Evolutionary conservation across 768 basidiomycete species (phyloP), one percentile per base, ranked within the genome.

Genomic region (Fomitopsis pulvina): DNA sequence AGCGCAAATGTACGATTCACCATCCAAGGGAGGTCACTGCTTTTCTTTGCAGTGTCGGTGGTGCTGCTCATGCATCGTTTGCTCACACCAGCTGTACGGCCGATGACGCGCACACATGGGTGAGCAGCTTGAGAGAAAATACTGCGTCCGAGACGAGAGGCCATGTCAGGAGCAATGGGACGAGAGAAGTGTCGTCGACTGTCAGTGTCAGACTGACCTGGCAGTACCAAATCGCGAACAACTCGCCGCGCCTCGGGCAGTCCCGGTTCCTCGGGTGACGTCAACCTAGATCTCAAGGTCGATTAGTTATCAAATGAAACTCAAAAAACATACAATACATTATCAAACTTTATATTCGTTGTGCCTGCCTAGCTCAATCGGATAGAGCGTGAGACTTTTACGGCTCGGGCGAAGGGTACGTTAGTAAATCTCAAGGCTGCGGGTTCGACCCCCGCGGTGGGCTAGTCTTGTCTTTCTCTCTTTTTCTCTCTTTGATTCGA

Each of bases 361-460:
- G n/a, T n/a, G 76, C 76, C 76, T 71, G 76, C 76, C 75, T 79
- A 78, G 77, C 76, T 78, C 76, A 78, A 79, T 78, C 76, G 76
- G 76, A 78, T 78, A 78, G 77, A 78, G 76, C 76, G 76, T 77
- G 76, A 78, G 76, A 77, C 76, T 77, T 74, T 77, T 78, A 78
- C 49, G 57, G 47, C 37, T 32, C 20, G 8, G 16, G 41, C 12
- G 41, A 39, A 29, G 5, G 20, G 18, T 25, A 16, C 16, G 39
- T 21, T 9, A 12, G 38, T 41, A 37, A 11, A 83, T 84, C 82
- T 84, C 79, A 84, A 84, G 82, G 82, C 79, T 84, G 82, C 82
- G 82, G 81, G 82, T 84, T 84, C 82, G 82, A 84, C 75, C 81
- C 82, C 81, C 82, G 82, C 82, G 81, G 80, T 82, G 81, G 82